phyloP scores from a whole-genome alignment of 805 yeast genomes.

The Nakazawaea ambrosiae region DNA sequence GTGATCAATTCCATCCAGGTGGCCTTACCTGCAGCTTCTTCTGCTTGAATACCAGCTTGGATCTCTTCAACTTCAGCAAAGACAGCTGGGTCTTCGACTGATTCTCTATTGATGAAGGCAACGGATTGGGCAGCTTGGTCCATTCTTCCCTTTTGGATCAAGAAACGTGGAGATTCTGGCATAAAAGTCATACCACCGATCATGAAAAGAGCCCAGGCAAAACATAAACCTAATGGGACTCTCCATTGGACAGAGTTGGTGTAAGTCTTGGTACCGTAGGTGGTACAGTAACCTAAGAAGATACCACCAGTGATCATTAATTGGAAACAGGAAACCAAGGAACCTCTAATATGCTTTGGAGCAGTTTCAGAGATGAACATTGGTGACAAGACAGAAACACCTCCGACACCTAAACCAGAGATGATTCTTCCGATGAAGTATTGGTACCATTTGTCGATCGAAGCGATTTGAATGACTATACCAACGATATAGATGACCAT shows the following conservation, averaged over 20 bases:
- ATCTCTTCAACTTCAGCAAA: conserved; percentile 27
- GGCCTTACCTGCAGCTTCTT: conserved; percentile 41
- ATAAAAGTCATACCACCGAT: conserved; percentile 49
- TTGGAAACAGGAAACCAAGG: conserved; percentile 54
- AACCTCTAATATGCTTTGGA: conserved; percentile 53
- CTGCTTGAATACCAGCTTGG: conserved; percentile 41
- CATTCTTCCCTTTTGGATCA: conserved; percentile 43
- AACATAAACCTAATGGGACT: conserved; percentile 45
- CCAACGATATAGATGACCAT: conserved; percentile 43
- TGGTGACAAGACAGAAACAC: conserved; percentile 34
- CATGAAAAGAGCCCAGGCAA: conserved; percentile 44
- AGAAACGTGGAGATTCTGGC: conserved; percentile 70
- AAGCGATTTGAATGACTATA: conserved; percentile 40
- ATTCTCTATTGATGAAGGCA: conserved; percentile 36
- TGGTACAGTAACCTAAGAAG: conserved; percentile 48
- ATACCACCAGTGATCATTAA: conserved; percentile 53
- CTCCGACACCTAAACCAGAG: conserved; percentile 37
- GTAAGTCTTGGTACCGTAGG: conserved; percentile 44
- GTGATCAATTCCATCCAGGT: conserved; percentile 44
- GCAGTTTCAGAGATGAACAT: conserved; percentile 49
- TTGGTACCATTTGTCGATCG: conserved; percentile 43
- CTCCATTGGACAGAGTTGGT: conserved; percentile 43
- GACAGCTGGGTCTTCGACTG: conserved; percentile 23
- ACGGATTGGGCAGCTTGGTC: conserved; percentile 49
- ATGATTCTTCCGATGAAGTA: conserved; percentile 44